Evolutionary conservation across 2,329 filamentous ascomycete genomes (phyloP).

Genomic region (Aspergillus sp.): DNA sequence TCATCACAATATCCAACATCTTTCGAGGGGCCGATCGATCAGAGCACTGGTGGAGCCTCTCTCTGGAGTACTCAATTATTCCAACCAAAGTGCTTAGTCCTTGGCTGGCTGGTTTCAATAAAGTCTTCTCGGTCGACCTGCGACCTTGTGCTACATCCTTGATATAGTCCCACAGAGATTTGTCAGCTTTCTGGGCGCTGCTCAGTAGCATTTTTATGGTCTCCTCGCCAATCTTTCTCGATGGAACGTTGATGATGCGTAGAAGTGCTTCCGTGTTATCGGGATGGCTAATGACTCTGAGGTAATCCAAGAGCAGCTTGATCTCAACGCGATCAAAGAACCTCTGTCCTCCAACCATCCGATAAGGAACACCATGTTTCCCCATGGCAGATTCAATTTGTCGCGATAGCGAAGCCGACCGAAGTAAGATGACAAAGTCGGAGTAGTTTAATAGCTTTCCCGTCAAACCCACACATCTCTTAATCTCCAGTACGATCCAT

Average conservation of each 20-base stretch:
- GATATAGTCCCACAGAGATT: conserved; percentile 76
- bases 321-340: conserved; percentile 94
- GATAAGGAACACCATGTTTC: conserved; percentile 79
- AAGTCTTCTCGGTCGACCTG: conserved; percentile 51
- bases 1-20: conserved; percentile 58
- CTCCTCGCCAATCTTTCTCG: conserved; percentile 75
- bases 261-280: conserved; percentile 83
- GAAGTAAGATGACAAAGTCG: conserved; percentile 84
- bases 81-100: conserved; percentile 60
- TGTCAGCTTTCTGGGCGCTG: conserved; percentile 69
- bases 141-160: conserved; percentile 58
- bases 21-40: conserved; percentile 43
- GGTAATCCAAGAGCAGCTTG: conserved; percentile 82
- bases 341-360: conserved; percentile 85
- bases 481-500: conserved; percentile 86
- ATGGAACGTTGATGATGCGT: conserved; percentile 80
- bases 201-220: conserved; percentile 73
- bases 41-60: conserved; percentile 52
- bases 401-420: conserved; percentile 77
- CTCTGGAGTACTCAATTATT: conserved; percentile 57
- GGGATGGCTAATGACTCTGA: conserved; percentile 80
- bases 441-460: conserved; percentile 70
- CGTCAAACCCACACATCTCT: conserved; percentile 67
- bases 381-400: conserved; percentile 83
- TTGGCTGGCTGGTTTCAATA: conserved; percentile 56